phyloP scores from a whole-genome alignment of 2,329 filamentous ascomycete species.

The Cercospora citrullina region DNA sequence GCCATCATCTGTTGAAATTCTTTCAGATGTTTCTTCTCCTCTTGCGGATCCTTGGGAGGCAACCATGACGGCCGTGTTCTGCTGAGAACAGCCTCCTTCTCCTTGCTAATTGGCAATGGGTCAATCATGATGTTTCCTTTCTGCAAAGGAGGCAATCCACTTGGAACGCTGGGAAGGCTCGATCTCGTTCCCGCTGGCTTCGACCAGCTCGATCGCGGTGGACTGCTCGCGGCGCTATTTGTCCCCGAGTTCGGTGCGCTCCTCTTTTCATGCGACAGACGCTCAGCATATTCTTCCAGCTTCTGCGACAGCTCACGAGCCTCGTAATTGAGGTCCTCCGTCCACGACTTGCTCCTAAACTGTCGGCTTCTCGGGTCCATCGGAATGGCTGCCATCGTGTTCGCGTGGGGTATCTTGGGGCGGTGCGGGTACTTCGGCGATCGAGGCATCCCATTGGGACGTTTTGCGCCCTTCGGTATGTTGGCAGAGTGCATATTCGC shows the following conservation, averaged over 20 bases:
- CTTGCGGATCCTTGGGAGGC: constrained; percentile 81
- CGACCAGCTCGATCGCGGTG: constrained; percentile 30
- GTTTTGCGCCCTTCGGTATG: constrained; percentile 39
- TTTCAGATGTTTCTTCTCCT: constrained; percentile 84
- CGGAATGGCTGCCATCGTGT: constrained; percentile 33
- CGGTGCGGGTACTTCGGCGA: constrained; percentile 34
- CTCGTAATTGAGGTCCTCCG: constrained; percentile 68
- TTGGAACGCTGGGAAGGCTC: constrained; percentile 47
- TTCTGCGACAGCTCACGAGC: constrained; percentile 74
- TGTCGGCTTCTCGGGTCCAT: constrained; percentile 31
- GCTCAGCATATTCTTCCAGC: constrained; percentile 72
- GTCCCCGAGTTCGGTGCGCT: constrained; percentile 33
- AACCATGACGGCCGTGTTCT: constrained; percentile 78
- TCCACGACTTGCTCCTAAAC: constrained; percentile 68
- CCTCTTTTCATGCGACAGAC: constrained; percentile 48
- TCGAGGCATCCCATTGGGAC: constrained; percentile 34
- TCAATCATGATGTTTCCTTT: constrained; percentile 81
- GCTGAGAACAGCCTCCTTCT: constrained; percentile 81
- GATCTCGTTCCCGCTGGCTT: constrained; percentile 30
- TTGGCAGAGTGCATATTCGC: constrained; percentile 38
- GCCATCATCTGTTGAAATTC: constrained; percentile 84
- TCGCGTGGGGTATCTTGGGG: constrained; percentile 36
- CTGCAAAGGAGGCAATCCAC: constrained; percentile 55
- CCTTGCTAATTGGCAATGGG: constrained; percentile 77
- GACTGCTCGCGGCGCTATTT: constrained; percentile 40